A percentile compares a stretch with the other conserved stretches of the same genome.
Evolutionary conservation across 495 filamentous ascomycete species (phyloP).

Genomic region (Penicillium manginii): DNA sequence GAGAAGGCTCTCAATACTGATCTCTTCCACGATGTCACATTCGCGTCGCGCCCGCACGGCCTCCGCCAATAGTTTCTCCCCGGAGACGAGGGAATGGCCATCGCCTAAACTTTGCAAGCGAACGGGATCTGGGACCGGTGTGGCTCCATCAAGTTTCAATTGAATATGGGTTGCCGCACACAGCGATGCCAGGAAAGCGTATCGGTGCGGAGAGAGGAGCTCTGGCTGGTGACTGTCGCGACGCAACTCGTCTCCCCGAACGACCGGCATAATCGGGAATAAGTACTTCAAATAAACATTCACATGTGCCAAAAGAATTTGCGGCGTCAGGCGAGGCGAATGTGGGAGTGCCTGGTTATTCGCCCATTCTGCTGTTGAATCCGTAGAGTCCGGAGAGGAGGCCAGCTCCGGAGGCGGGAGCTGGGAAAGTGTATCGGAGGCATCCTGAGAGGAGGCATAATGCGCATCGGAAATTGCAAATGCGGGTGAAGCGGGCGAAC

Average conservation of each 20-base stretch:
- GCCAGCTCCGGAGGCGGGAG: conserved; percentile 40
- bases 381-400: conserved; percentile 46
- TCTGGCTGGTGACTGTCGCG: conserved; percentile 65
- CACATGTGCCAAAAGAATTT: conserved; percentile 46
- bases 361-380: conserved; percentile 37
- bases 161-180: conserved; percentile 88
- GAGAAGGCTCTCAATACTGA: conserved; percentile 65
- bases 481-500: conserved; percentile 36
- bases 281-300: conserved; percentile 61
- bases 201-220: conserved; percentile 64
- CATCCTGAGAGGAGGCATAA: conserved; percentile 26
- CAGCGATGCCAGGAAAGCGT: conserved; percentile 77
- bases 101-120: conserved; percentile 57
- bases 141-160: conserved; percentile 60
- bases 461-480: conserved; percentile 31
- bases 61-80: conserved; percentile 68
- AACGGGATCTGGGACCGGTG: conserved; percentile 54
- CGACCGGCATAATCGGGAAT: conserved; percentile 82
- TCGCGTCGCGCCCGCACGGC: conserved; percentile 73
- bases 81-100: conserved; percentile 45
- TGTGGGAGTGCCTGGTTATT: conserved; percentile 22
- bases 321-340: conserved; percentile 35
- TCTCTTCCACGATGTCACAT: conserved; percentile 69
- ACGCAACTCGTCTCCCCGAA: conserved; percentile 69
- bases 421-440: conserved; percentile 33